phyloP scores from a whole-genome alignment of 1,284 basidiomycete genomes.

The Baeospora myosura region DNA sequence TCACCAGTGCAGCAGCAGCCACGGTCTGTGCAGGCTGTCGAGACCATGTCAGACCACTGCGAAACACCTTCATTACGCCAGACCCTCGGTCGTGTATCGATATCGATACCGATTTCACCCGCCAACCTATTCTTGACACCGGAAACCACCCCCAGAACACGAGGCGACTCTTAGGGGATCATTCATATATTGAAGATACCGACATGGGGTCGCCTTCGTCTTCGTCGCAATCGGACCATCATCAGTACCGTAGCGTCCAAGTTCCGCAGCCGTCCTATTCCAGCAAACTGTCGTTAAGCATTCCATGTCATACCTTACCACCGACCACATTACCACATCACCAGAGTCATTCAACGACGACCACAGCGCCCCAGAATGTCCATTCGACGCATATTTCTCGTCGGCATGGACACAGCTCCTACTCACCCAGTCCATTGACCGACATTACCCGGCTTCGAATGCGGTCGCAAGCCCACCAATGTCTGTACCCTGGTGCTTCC shows the following conservation, averaged over 20 bases:
- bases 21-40: conserved; percentile 34
- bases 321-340: conserved; percentile 4
- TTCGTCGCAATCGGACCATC: background rate
- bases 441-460: conserved; percentile 74
- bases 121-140: conserved; percentile 16
- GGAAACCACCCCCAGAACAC: conserved; percentile 18
- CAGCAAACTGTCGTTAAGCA: conserved; percentile 2
- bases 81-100: conserved; percentile 22
- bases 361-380: conserved; percentile 5
- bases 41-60: conserved; percentile 21
- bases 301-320: background rate
- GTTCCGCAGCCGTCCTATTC: conserved; percentile 1
- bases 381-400: conserved; percentile 3
- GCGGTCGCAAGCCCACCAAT: conserved; percentile 68
- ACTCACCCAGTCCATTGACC: conserved; percentile 45
- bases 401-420: background rate
- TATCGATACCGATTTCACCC: conserved; percentile 15
- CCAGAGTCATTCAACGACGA: conserved; percentile 8
- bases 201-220: conserved; percentile 3
- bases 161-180: conserved; percentile 15
- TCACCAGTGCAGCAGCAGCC: conserved; percentile 23
- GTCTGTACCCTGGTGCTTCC: conserved; percentile 72
- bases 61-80: conserved; percentile 11
- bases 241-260: conserved; percentile 4
- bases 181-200: conserved; percentile 1